phyloP scores from a whole-genome alignment of 768 basidiomycete genomes.

The Termitomyces sp. region DNA sequence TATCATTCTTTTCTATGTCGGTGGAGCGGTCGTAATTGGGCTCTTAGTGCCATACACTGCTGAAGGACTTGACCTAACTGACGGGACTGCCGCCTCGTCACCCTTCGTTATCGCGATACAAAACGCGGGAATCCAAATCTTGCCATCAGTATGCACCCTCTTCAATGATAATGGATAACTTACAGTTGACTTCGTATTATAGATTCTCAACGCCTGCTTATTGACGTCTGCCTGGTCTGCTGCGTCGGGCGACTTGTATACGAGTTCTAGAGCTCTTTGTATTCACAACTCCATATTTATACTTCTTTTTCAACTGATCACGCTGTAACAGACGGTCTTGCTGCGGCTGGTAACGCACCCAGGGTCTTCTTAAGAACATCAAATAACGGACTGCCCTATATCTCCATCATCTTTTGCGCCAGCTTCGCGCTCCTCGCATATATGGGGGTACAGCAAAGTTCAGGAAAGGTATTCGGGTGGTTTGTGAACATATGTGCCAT shows the following conservation, averaged over 20 bases:
- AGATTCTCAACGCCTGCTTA: slow-evolving; percentile 79
- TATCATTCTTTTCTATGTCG: neutral
- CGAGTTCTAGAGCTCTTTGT: slow-evolving; percentile 86
- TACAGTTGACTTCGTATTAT: neutral
- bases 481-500: slow-evolving; percentile 71
- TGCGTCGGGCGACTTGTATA: slow-evolving; percentile 85
- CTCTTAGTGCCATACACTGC: slow-evolving; percentile 79
- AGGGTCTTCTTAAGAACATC: slow-evolving; percentile 67
- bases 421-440: slow-evolving; percentile 66
- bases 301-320: too few species aligned
- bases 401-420: slow-evolving; percentile 65
- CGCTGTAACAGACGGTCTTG: slow-evolving; percentile 62
- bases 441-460: slow-evolving; percentile 67
- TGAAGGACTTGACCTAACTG: slow-evolving; percentile 43
- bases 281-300: neutral
- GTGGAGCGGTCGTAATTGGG: slow-evolving; percentile 72
- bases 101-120: slow-evolving; percentile 91
- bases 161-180: too few species aligned
- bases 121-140: slow-evolving; percentile 77
- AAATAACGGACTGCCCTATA: slow-evolving; percentile 70
- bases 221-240: slow-evolving; percentile 93
- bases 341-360: slow-evolving; percentile 77
- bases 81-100: slow-evolving; percentile 66
- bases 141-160: slow-evolving; percentile 76
- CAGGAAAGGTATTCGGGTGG: slow-evolving; percentile 76